These are phyloP conservation scores for Erythrophleum ivorense DNA, from an alignment of 331 rosid genomes.

Conservation along the genomic window DNA sequence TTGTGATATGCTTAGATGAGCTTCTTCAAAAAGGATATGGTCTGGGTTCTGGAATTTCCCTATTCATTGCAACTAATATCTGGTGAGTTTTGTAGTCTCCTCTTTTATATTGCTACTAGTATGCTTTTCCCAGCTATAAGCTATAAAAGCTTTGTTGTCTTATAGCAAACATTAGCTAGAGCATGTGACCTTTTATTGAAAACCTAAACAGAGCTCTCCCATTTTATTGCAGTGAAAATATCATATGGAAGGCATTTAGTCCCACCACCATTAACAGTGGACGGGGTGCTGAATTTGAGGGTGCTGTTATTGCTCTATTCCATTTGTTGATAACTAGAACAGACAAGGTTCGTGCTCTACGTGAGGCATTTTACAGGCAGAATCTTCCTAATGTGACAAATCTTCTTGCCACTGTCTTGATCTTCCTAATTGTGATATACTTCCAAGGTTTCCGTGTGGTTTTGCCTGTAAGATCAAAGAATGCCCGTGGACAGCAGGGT, in stretches of 20 bases:
- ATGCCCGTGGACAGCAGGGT: constrained; percentile 98
- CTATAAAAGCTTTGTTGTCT: neutral
- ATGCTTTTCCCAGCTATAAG: constrained; percentile 8
- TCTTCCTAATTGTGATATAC: constrained; percentile 87
- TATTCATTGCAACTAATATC: constrained; percentile 92
- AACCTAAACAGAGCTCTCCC: constrained; percentile 8
- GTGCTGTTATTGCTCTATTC: constrained; percentile 93
- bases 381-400: constrained; percentile 97
- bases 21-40: constrained; percentile 99
- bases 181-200: constrained; percentile 5
- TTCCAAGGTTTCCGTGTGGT: constrained; percentile 99
- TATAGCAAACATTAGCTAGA: neutral
- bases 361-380: constrained; percentile 94
- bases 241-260: constrained; percentile 97
- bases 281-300: constrained; percentile 97
- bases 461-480: constrained; percentile 96
- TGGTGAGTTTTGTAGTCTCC: constrained; percentile 59
- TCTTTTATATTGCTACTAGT: neutral
- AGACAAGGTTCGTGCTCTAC: constrained; percentile 89
- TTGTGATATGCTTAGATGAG: constrained; percentile 93
- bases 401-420: constrained; percentile 88
- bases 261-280: constrained; percentile 99
- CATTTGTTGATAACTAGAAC: constrained; percentile 89
- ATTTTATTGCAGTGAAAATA: constrained; percentile 73
- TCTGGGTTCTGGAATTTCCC: constrained; percentile 96